These are phyloP conservation scores for Clarireedia homoeocarpa DNA, from an alignment of 2,329 filamentous ascomycete genomes.

Conservation along the genomic window DNA sequence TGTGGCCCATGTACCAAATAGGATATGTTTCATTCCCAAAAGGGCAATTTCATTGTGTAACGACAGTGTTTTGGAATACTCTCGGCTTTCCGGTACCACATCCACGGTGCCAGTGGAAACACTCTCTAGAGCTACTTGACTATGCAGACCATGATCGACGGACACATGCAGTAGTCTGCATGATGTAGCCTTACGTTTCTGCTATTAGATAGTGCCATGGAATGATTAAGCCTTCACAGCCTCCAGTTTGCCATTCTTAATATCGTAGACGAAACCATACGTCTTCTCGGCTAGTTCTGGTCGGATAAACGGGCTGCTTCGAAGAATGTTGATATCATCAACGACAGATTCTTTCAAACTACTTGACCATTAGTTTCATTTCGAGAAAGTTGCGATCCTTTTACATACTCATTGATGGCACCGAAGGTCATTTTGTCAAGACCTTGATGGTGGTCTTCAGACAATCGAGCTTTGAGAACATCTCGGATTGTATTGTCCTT, in stretches of 20 bases:
- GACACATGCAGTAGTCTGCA: no score
- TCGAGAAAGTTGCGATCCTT: background rate
- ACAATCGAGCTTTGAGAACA: conserved; percentile 16
- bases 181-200: no score
- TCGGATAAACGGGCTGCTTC: conserved; percentile 16
- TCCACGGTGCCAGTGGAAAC: no score
- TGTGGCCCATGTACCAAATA: no score
- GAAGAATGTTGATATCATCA: conserved; percentile 22
- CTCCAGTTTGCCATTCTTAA: conserved; percentile 21
- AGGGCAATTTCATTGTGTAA: no score
- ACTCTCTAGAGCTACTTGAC: no score
- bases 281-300: conserved; percentile 19
- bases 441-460: conserved; percentile 10
- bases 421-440: conserved; percentile 24
- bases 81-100: no score
- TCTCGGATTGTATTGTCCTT: conserved; percentile 17
- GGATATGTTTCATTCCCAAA: no score
- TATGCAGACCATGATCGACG: no score
- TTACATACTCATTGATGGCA: conserved; percentile 21
- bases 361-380: background rate
- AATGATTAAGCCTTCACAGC: background rate
- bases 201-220: background rate
- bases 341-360: conserved; percentile 20
- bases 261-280: conserved; percentile 20
- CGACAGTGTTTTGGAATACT: no score